phyloP scores from a whole-genome alignment of 139 green algal species.

The Prasinococcaceae sp. region DNA sequence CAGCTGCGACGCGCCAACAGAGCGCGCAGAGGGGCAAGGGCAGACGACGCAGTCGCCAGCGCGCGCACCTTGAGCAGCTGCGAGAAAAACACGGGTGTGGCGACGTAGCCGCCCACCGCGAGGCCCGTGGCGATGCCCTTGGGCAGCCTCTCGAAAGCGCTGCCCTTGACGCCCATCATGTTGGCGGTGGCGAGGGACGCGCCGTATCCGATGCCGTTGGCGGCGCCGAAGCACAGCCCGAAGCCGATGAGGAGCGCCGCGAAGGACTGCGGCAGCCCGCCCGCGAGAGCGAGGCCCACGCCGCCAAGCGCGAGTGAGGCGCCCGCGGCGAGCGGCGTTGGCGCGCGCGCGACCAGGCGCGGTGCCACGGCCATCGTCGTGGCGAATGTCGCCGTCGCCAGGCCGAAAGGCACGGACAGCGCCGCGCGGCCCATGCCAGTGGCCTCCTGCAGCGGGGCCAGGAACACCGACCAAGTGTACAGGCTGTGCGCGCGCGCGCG shows the following conservation, averaged over 20 bases:
- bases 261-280: neutral
- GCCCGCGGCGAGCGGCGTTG: neutral
- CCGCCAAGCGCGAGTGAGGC: neutral
- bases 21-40: too few species aligned
- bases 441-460: neutral
- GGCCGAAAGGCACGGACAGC: neutral
- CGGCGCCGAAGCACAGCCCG: neutral
- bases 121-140: constrained; percentile 1
- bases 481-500: too few species aligned
- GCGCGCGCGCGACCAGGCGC: neutral
- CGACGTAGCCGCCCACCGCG: neutral
- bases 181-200: neutral
- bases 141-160: too few species aligned
- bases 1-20: too few species aligned
- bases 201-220: neutral
- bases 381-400: neutral
- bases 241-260: constrained; percentile 2
- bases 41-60: too few species aligned
- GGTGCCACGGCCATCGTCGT: neutral
- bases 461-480: neutral
- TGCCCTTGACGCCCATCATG: neutral
- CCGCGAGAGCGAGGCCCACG: neutral
- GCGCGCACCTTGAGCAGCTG: too few species aligned
- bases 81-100: neutral
- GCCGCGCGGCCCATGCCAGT: neutral